Percentiles rank a stretch among this genome's conserved stretches.
phyloP scores from a whole-genome alignment of 2,329 filamentous ascomycete genomes.

The Ophiostoma pallidulum region DNA sequence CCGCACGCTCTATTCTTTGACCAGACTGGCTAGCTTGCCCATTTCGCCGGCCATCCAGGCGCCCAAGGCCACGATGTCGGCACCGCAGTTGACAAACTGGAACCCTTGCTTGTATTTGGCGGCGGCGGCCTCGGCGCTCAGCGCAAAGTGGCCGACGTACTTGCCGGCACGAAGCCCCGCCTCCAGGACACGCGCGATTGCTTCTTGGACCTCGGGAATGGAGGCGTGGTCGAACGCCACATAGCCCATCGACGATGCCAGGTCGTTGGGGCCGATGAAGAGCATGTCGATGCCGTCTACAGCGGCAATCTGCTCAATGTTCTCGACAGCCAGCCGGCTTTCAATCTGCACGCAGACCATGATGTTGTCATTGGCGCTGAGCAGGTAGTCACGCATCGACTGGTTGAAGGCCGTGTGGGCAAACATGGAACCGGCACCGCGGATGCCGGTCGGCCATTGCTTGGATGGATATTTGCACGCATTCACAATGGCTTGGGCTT shows the following conservation, averaged over 20 bases:
- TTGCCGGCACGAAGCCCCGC: conserved; percentile 25
- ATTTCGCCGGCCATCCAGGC: conserved; percentile 28
- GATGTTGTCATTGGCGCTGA: conserved; percentile 38
- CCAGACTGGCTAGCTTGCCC: conserved; percentile 18
- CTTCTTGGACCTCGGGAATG: conserved; percentile 24
- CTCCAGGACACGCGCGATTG: conserved; percentile 19
- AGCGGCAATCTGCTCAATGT: conserved; percentile 33
- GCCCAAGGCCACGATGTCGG: conserved; percentile 28
- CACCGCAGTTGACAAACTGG: conserved; percentile 29
- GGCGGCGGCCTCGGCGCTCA: conserved; percentile 24
- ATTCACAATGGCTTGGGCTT: conserved; percentile 29
- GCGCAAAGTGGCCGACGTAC: conserved; percentile 26
- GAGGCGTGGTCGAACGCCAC: conserved; percentile 24
- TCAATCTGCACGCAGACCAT: conserved; percentile 37
- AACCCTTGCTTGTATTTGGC: conserved; percentile 23
- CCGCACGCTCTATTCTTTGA: conserved; percentile 4
- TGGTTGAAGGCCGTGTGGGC: conserved; percentile 25
- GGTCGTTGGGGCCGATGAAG: conserved; percentile 37
- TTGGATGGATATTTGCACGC: conserved; percentile 42
- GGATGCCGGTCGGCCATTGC: conserved; percentile 26
- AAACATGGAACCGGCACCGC: conserved; percentile 24
- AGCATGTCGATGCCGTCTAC: conserved; percentile 34
- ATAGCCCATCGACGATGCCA: conserved; percentile 34
- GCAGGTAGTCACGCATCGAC: conserved; percentile 35
- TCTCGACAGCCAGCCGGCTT: conserved; percentile 32